phyloP scores from a whole-genome alignment of 805 yeast species.

The Teunomyces pallodes region DNA sequence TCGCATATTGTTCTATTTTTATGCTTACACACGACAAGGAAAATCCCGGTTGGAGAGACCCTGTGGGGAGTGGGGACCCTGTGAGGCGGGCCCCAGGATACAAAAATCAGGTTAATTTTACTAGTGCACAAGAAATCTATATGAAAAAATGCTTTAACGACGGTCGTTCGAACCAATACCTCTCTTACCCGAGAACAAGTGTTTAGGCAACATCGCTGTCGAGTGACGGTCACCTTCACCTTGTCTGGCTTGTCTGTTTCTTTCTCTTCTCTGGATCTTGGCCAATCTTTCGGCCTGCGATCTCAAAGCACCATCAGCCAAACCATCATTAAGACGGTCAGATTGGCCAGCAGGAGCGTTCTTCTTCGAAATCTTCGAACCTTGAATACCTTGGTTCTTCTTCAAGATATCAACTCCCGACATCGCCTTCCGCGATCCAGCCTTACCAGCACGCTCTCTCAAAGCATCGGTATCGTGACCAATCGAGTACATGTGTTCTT shows the following conservation, averaged over 20 bases:
- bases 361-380: slow-evolving; percentile 43
- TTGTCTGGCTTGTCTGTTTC: slow-evolving; percentile 86
- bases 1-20: no score
- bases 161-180: slow-evolving; percentile 90
- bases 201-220: slow-evolving; percentile 85
- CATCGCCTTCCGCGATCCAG: slow-evolving; percentile 39
- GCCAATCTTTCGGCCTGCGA: slow-evolving; percentile 82
- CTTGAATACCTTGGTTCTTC: slow-evolving; percentile 46
- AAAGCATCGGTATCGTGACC: slow-evolving; percentile 83
- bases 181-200: slow-evolving; percentile 93
- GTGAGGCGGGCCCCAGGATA: not conserved
- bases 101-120: not conserved
- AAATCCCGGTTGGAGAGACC: no score
- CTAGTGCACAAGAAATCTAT: slow-evolving; percentile 3
- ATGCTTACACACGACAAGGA: no score
- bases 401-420: slow-evolving; percentile 82
- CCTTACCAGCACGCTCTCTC: slow-evolving; percentile 43
- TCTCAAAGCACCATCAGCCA: slow-evolving; percentile 75
- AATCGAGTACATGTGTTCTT: slow-evolving; percentile 80
- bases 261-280: slow-evolving; percentile 87
- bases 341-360: slow-evolving; percentile 57
- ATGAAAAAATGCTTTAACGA: slow-evolving; percentile 49
- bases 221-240: slow-evolving; percentile 96
- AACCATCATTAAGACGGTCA: slow-evolving; percentile 84
- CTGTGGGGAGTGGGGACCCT: not conserved